These are phyloP conservation scores for Aspergillus fumigatiaffinis DNA, from an alignment of 2,329 filamentous ascomycete genomes.

Conservation along the genomic window DNA sequence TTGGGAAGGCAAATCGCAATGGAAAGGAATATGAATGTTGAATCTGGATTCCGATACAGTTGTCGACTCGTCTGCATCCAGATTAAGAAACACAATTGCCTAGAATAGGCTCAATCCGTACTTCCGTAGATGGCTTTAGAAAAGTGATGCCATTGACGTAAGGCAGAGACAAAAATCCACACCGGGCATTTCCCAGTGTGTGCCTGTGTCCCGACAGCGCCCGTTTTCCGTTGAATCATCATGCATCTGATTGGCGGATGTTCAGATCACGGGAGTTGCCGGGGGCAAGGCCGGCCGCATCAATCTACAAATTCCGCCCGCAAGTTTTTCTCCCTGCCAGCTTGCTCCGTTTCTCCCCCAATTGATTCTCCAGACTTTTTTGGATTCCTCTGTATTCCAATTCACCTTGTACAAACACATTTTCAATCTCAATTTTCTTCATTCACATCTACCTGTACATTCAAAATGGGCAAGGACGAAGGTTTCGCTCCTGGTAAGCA, in stretches of 20 bases:
- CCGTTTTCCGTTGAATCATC: slow-evolving; percentile 34
- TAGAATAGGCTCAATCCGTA: too few relatives aligned
- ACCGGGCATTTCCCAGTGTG: slow-evolving; percentile 2
- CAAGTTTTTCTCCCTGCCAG: slow-evolving; percentile 28
- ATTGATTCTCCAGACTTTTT: slow-evolving; percentile 15
- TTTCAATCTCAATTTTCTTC: slow-evolving; percentile 18
- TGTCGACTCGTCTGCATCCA: too few relatives aligned
- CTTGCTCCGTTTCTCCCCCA: slow-evolving; percentile 10
- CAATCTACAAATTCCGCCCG: slow-evolving; percentile 31
- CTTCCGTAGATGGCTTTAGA: background rate
- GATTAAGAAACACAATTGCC: too few relatives aligned
- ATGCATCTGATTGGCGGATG: slow-evolving; percentile 29
- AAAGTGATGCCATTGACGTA: slow-evolving; percentile 1
- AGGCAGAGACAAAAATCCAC: slow-evolving; percentile 6
- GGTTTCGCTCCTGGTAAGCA: slow-evolving; percentile 45
- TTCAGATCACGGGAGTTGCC: slow-evolving; percentile 32
- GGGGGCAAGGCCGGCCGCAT: slow-evolving; percentile 23
- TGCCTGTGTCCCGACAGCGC: slow-evolving; percentile 28
- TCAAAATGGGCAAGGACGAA: slow-evolving; percentile 44
- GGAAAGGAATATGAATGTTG: background rate
- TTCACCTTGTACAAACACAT: slow-evolving; percentile 23
- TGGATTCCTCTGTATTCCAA: slow-evolving; percentile 20
- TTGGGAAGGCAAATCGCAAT: background rate
- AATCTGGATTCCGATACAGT: background rate
- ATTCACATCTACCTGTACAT: slow-evolving; percentile 24